Conservation (phyloP, 148 eudicot genomes). For the Rheum nobile region DNA sequence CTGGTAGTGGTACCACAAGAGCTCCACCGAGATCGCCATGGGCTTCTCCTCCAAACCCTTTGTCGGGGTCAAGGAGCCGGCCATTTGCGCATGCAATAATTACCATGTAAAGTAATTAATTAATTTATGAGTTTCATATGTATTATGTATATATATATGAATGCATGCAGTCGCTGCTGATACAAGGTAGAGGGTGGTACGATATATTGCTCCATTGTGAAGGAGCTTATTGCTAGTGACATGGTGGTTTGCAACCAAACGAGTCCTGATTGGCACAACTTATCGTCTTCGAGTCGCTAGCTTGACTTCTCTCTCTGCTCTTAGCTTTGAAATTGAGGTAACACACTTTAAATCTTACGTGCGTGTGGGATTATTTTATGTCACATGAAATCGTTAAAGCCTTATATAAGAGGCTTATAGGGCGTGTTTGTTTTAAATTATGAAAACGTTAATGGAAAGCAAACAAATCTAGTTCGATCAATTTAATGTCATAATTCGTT, state of each 20-base stretch:
- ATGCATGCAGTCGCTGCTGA: slow-evolving; percentile 60
- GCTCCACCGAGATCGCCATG: slow-evolving; percentile 42
- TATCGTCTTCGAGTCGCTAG: slow-evolving; percentile 68
- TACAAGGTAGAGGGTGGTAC: slow-evolving; percentile 71
- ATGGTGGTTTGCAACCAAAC: slow-evolving; percentile 33
- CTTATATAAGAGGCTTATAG: too few relatives aligned
- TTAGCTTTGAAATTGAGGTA: slow-evolving; percentile 82
- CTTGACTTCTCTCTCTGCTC: slow-evolving; percentile 58
- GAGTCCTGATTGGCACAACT: slow-evolving; percentile 53
- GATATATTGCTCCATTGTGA: slow-evolving; percentile 35
- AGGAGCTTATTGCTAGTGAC: slow-evolving; percentile 12
- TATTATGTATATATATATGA: too few relatives aligned
- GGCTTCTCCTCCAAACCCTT: slow-evolving; percentile 62
- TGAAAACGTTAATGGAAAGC: too few relatives aligned
- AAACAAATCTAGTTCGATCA: too few relatives aligned
- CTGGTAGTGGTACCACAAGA: slow-evolving; percentile 81
- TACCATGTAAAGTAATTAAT: too few relatives aligned
- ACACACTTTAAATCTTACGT: too few relatives aligned
- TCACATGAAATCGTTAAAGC: too few relatives aligned
- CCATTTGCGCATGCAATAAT: too few relatives aligned
- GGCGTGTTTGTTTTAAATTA: too few relatives aligned
- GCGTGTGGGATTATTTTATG: too few relatives aligned
- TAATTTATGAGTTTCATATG: too few relatives aligned
- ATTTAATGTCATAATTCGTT: too few relatives aligned
- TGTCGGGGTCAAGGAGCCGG: slow-evolving; percentile 74